Percentiles rank a stretch among this genome's conserved stretches.
phyloP scores from a whole-genome alignment of 2,329 filamentous ascomycete species.

The Diplodia intermedia region DNA sequence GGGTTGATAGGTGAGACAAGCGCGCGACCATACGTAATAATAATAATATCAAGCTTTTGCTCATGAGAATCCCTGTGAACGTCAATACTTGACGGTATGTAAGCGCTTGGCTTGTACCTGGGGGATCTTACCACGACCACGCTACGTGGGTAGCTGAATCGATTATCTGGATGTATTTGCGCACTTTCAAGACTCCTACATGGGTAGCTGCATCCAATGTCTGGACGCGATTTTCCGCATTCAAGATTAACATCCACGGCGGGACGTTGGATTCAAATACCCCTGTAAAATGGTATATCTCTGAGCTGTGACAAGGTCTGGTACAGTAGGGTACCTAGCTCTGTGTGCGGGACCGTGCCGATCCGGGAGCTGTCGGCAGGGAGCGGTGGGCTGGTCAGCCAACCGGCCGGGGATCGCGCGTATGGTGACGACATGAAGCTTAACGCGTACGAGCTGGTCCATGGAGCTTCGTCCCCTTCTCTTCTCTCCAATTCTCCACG shows the following conservation, averaged over 20 bases:
- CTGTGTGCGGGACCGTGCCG: constrained; percentile 3
- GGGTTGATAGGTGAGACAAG: background rate
- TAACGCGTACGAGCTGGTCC: background rate
- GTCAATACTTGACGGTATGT: too few relatives aligned
- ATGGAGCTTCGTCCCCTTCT: background rate
- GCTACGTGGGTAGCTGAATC: too few relatives aligned
- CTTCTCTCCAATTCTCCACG: background rate
- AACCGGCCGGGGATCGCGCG: background rate
- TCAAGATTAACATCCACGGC: too few relatives aligned
- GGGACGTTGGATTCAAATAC: too few relatives aligned
- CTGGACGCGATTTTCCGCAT: too few relatives aligned
- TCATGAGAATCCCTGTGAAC: too few relatives aligned
- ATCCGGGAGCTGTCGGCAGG: constrained; percentile 2
- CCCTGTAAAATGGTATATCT: too few relatives aligned
- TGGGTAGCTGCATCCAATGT: too few relatives aligned
- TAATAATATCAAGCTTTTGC: constrained; percentile 7
- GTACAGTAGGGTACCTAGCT: background rate
- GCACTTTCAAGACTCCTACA: too few relatives aligned
- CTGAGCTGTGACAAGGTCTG: background rate
- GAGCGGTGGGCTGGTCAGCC: constrained; percentile 6
- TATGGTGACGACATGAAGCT: constrained; percentile 20
- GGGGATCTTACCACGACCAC: background rate
- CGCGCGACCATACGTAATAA: constrained; percentile 12
- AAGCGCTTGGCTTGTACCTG: background rate
- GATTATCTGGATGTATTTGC: too few relatives aligned